Conservation (phyloP, 805 yeast genomes). For the Kuraishia capsulata region DNA sequence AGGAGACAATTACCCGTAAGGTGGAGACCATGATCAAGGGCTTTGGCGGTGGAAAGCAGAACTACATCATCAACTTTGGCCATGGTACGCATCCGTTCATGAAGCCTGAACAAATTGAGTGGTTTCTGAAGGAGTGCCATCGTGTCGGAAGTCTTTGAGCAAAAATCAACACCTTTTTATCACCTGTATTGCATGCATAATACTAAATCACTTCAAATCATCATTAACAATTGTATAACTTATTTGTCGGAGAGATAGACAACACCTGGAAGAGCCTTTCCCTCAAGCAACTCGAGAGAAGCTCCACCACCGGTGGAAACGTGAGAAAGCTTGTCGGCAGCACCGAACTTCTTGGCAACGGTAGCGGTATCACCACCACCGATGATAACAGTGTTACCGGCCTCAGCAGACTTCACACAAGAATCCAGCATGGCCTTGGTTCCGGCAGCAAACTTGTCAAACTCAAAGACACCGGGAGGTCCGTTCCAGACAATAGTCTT, state of each 20-base stretch:
- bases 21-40: slow-evolving; percentile 84
- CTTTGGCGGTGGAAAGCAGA: slow-evolving; percentile 89
- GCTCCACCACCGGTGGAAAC: slow-evolving; percentile 99
- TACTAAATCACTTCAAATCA: no score
- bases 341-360: slow-evolving; percentile 97
- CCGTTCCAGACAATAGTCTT: slow-evolving; percentile 99
- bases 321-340: slow-evolving; percentile 91
- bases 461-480: slow-evolving; percentile 99
- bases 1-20: slow-evolving; percentile 69
- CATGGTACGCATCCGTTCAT: slow-evolving; percentile 98
- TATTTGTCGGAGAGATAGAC: slow-evolving; percentile 77
- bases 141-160: slow-evolving; percentile 40
- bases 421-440: slow-evolving; percentile 87
- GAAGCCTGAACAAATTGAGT: slow-evolving; percentile 84
- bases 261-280: slow-evolving; percentile 98
- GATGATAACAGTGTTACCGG: slow-evolving; percentile 90
- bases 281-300: slow-evolving; percentile 95
- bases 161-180: no score
- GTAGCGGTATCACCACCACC: slow-evolving; percentile 99
- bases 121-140: slow-evolving; percentile 82
- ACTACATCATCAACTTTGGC: slow-evolving; percentile 91
- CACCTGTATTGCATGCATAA: no score
- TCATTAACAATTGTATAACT: no score
- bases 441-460: slow-evolving; percentile 84
- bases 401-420: slow-evolving; percentile 74